These are phyloP conservation scores for Quaeritorhiza haematococci DNA, from an alignment of 371 early-diverging fungal genomes.

Conservation along the genomic window DNA sequence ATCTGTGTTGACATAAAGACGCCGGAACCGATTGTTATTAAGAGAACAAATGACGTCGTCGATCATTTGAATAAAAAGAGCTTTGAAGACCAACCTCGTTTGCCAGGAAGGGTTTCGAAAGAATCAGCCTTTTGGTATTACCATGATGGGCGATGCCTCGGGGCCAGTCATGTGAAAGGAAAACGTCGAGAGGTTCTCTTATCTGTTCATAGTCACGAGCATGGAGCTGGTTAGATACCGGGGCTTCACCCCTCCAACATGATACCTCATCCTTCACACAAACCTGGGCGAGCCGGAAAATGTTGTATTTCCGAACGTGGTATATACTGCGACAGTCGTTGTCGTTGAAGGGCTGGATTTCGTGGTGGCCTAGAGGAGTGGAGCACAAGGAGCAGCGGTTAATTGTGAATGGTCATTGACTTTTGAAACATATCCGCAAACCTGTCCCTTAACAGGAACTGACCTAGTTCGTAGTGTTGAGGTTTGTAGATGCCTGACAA, in stretches of 20 bases:
- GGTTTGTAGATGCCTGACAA: slow-evolving; percentile 87
- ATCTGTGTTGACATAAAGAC: slow-evolving; percentile 43
- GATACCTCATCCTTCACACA: no score
- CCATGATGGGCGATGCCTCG: slow-evolving; percentile 77
- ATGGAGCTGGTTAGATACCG: neutral
- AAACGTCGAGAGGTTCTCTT: slow-evolving; percentile 69
- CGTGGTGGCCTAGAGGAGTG: slow-evolving; percentile 63
- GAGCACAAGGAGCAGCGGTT: neutral
- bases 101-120: slow-evolving; percentile 62
- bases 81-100: slow-evolving; percentile 53
- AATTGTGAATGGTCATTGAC: neutral
- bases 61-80: neutral
- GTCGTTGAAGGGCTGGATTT: slow-evolving; percentile 66
- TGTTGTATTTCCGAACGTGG: slow-evolving; percentile 82
- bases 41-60: neutral
- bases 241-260: neutral
- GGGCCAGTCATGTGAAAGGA: slow-evolving; percentile 97
- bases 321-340: slow-evolving; percentile 64
- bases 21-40: neutral
- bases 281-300: slow-evolving; percentile 66
- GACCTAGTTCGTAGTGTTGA: slow-evolving; percentile 61
- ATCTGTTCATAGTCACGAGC: no score
- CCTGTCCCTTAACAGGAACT: neutral
- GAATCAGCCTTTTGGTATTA: slow-evolving; percentile 54
- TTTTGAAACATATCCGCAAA: no score